Evolutionary conservation across 371 early-diverging fungal species (phyloP).

Genomic region (Blakeslea trispora): DNA sequence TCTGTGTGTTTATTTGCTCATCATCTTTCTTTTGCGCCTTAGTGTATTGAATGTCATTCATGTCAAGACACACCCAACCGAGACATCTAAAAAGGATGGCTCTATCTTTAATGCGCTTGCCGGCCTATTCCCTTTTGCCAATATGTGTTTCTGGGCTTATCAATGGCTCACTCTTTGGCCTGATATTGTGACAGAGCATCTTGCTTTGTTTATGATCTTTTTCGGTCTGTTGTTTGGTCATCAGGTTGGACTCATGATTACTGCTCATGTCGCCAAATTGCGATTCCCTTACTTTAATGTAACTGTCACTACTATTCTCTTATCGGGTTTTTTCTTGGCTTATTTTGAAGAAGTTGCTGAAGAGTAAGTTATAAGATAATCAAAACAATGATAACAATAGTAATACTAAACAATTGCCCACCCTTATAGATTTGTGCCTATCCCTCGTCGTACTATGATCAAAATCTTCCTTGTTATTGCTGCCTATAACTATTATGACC

Average conservation of each 20-base stretch:
- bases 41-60: slow-evolving; percentile 34
- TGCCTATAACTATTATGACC: slow-evolving; percentile 61
- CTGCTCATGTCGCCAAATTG: slow-evolving; percentile 83
- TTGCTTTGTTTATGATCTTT: slow-evolving; percentile 69
- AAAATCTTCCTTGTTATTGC: slow-evolving; percentile 30
- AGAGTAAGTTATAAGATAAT: slow-evolving; percentile 60
- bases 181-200: slow-evolving; percentile 59
- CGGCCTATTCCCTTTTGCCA: slow-evolving; percentile 68
- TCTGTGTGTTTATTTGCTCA: not conserved
- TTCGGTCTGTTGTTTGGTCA: slow-evolving; percentile 83
- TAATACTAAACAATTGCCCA: no score
- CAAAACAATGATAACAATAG: no score
- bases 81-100: slow-evolving; percentile 45
- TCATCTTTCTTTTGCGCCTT: not conserved
- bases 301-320: slow-evolving; percentile 48
- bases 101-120: slow-evolving; percentile 57
- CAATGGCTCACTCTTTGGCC: slow-evolving; percentile 79
- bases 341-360: slow-evolving; percentile 51
- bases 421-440: slow-evolving; percentile 18
- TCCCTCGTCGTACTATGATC: slow-evolving; percentile 28
- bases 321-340: slow-evolving; percentile 70
- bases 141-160: slow-evolving; percentile 53
- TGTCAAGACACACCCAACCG: slow-evolving; percentile 38
- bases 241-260: slow-evolving; percentile 83
- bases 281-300: slow-evolving; percentile 76